A percentile compares a stretch with the other conserved stretches of the same genome.
These are phyloP conservation scores for Sophora flavescens DNA, from an alignment of 306 rosid species.

Conservation along the genomic window DNA sequence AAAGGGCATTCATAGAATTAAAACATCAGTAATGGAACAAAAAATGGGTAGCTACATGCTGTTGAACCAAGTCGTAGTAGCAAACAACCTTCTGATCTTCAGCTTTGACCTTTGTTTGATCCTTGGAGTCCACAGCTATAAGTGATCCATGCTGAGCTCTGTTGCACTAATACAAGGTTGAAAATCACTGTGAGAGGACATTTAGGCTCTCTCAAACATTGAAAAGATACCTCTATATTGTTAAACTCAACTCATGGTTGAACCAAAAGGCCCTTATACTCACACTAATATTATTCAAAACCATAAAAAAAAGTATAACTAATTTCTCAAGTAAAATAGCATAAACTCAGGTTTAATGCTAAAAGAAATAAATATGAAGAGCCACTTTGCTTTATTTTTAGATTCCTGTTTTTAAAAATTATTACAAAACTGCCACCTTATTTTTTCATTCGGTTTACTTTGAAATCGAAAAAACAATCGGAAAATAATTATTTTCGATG, in stretches of 20 bases:
- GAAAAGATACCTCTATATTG: background rate
- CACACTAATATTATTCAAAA: background rate
- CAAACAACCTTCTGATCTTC: conserved; percentile 69
- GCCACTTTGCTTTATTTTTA: too few species aligned
- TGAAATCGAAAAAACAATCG: too few species aligned
- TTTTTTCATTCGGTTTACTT: too few species aligned
- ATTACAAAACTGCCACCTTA: too few species aligned
- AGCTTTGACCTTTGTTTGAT: conserved; percentile 55
- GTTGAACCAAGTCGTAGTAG: background rate
- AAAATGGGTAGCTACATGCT: background rate
- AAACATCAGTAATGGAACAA: conserved; percentile 11
- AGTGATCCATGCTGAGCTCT: conserved; percentile 57
- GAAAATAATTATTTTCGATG: too few species aligned
- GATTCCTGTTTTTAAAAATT: too few species aligned
- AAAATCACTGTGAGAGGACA: background rate
- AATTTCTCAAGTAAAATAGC: conserved; percentile 2
- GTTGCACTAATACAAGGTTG: conserved; percentile 54
- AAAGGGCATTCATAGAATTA: conserved; percentile 11
- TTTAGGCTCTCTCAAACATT: background rate
- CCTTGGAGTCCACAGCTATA: conserved; percentile 64
- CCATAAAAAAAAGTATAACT: conserved; percentile 1
- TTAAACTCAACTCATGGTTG: conserved; percentile 4
- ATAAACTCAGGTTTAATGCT: background rate
- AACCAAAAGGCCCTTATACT: background rate
- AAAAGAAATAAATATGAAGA: too few species aligned